Evolutionary conservation across 2,329 filamentous ascomycete species (phyloP).

Genomic region (Arthrinium phaeospermum): DNA sequence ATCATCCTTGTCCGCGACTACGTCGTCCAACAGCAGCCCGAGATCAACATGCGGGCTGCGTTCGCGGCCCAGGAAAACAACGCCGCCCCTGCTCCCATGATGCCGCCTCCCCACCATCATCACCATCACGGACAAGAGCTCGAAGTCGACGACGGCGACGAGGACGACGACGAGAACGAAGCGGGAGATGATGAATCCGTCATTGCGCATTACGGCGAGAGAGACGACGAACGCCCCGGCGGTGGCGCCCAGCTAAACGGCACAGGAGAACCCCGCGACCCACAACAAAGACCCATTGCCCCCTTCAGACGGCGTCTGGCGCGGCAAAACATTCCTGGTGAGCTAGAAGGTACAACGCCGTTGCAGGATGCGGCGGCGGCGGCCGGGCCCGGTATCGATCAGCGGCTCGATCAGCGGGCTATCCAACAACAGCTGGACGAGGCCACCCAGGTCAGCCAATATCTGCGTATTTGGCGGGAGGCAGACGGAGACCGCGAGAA

Average conservation of each 20-base stretch:
- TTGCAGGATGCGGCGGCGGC: neutral
- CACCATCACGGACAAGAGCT: slow-evolving; percentile 25
- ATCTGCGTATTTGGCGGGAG: slow-evolving; percentile 62
- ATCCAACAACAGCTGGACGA: slow-evolving; percentile 4
- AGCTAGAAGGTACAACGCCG: neutral
- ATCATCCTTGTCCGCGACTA: slow-evolving; percentile 96
- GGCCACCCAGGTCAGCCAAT: slow-evolving; percentile 40
- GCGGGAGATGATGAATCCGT: slow-evolving; percentile 18
- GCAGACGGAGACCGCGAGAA: slow-evolving; percentile 64
- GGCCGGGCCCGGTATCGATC: neutral
- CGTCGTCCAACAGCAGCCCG: slow-evolving; percentile 96
- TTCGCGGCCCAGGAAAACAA: slow-evolving; percentile 57
- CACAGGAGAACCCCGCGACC: neutral
- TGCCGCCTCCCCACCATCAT: slow-evolving; percentile 24
- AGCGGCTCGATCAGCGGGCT: neutral
- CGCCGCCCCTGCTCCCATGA: slow-evolving; percentile 14
- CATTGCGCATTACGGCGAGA: slow-evolving; percentile 24
- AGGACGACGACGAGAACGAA: slow-evolving; percentile 19
- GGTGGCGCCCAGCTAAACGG: slow-evolving; percentile 11
- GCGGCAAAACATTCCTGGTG: slow-evolving; percentile 30
- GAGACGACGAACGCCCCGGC: slow-evolving; percentile 21
- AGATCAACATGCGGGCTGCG: slow-evolving; percentile 79
- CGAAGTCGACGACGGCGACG: slow-evolving; percentile 12
- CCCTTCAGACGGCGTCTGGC: slow-evolving; percentile 34
- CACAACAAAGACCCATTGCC: slow-evolving; percentile 31